Evolutionary conservation across 306 rosid species (phyloP).

Genomic region (Cucurbita argyrosperma): DNA sequence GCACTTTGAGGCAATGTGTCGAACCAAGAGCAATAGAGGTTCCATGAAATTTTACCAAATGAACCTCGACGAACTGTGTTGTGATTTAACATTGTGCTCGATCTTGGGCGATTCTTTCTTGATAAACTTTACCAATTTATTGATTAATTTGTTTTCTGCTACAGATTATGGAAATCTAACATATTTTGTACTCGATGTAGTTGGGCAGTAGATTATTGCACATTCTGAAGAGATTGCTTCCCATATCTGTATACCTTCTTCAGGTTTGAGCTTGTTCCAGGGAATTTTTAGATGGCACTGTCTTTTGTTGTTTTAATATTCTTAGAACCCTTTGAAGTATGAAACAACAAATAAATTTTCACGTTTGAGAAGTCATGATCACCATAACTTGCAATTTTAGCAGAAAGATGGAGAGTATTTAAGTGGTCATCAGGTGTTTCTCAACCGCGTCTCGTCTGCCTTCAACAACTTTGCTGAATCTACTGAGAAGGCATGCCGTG

Average conservation of each 20-base stretch:
- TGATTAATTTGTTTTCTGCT: conserved; percentile 7
- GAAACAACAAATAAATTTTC: neutral
- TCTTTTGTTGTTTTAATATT: conserved; percentile 3
- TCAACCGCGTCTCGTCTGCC: conserved; percentile 81
- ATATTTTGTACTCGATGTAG: conserved; percentile 33
- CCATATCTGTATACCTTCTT: conserved; percentile 82
- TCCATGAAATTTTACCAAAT: neutral
- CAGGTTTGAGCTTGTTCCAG: conserved; percentile 40
- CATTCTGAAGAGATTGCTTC: conserved; percentile 90
- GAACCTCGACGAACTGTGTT: neutral
- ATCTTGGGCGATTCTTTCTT: neutral
- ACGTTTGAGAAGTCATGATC: neutral
- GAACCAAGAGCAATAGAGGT: neutral
- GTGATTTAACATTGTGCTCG: neutral
- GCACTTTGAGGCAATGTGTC: neutral
- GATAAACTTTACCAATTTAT: neutral
- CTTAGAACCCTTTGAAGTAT: neutral
- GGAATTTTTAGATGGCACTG: conserved; percentile 3
- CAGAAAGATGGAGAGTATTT: conserved; percentile 96
- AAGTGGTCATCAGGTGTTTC: conserved; percentile 89
- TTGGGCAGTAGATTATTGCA: conserved; percentile 81
- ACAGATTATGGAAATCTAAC: conserved; percentile 3
- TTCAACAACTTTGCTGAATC: conserved; percentile 87
- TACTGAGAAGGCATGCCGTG: conserved; percentile 77
- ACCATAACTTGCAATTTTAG: conserved; percentile 10